phyloP scores from a whole-genome alignment of 1,139 yeast genomes.

The Saccharomyces hybrid region DNA sequence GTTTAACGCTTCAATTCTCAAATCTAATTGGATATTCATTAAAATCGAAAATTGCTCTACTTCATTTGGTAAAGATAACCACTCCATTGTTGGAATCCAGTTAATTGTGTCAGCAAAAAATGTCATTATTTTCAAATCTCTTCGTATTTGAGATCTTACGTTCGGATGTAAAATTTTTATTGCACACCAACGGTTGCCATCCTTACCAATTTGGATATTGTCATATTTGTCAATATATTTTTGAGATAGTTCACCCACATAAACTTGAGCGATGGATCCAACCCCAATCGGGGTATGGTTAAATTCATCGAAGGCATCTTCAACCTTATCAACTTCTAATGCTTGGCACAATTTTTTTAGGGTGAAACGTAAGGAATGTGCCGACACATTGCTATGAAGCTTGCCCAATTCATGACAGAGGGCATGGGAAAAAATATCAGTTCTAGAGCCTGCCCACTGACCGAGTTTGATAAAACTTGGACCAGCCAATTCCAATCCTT shows the following conservation, averaged over 20 bases:
- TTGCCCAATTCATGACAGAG: constrained; percentile 71
- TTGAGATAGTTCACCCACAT: constrained; percentile 57
- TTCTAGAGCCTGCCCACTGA: constrained; percentile 99
- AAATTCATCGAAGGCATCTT: constrained; percentile 78
- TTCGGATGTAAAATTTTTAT: constrained; percentile 88
- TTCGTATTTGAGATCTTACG: constrained; percentile 62
- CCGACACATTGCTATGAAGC: constrained; percentile 74
- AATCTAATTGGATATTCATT: constrained; percentile 83
- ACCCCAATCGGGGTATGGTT: constrained; percentile 75
- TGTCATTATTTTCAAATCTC: constrained; percentile 79
- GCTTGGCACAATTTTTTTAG: constrained; percentile 50
- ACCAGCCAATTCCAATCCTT: constrained; percentile 77
- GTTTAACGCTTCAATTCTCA: constrained; percentile 83
- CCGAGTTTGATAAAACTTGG: constrained; percentile 93
- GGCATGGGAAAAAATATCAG: constrained; percentile 78
- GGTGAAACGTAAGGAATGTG: constrained; percentile 62
- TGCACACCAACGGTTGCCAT: constrained; percentile 56
- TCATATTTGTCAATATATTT: constrained; percentile 35
- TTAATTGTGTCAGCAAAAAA: constrained; percentile 68
- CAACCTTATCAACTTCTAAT: constrained; percentile 45
- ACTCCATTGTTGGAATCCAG: constrained; percentile 85
- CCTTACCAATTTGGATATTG: constrained; percentile 19
- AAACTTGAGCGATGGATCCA: constrained; percentile 97
- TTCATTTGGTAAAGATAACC: constrained; percentile 93
- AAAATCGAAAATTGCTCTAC: constrained; percentile 78